phyloP scores from a whole-genome alignment of 1,284 basidiomycete species.

The Ustilago loliicola region DNA sequence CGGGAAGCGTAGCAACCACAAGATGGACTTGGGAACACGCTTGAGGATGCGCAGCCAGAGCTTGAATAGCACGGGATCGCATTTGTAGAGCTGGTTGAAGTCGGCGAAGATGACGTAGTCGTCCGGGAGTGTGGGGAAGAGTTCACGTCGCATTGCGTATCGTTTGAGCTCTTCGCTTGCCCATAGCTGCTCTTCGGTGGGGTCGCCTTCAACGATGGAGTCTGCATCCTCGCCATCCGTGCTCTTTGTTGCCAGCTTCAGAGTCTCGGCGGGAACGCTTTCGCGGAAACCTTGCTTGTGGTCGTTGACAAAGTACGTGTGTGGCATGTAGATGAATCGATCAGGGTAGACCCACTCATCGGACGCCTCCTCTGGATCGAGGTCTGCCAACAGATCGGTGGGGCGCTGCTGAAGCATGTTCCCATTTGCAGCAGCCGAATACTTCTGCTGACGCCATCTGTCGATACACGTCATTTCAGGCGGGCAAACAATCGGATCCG shows the following conservation, averaged over 20 bases:
- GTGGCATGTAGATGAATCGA: conserved; percentile 73
- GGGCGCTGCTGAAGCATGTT: conserved; percentile 23
- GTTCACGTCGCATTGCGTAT: conserved; percentile 72
- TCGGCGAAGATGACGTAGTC: conserved; percentile 76
- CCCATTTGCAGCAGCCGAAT: conserved; percentile 30
- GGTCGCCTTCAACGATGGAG: background rate
- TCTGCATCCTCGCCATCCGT: background rate
- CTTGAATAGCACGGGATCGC: conserved; percentile 73
- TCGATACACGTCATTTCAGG: conserved; percentile 73
- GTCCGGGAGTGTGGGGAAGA: conserved; percentile 72
- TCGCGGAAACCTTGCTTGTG: conserved; percentile 75
- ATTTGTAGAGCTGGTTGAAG: conserved; percentile 76
- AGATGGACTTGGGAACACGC: conserved; percentile 75
- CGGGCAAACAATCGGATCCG: conserved; percentile 75
- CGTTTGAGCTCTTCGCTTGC: conserved; percentile 74
- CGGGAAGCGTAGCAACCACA: conserved; percentile 78
- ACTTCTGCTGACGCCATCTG: conserved; percentile 69
- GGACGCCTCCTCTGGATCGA: conserved; percentile 74
- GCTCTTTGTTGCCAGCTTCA: conserved; percentile 15
- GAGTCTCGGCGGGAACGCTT: conserved; percentile 21
- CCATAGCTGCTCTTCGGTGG: conserved; percentile 72
- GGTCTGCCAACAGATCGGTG: conserved; percentile 72
- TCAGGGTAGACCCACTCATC: conserved; percentile 75
- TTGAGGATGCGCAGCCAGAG: conserved; percentile 76
- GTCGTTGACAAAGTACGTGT: conserved; percentile 77